phyloP scores from a whole-genome alignment of 176 grass and related monocot species.

The Rhynchospora pubera region DNA sequence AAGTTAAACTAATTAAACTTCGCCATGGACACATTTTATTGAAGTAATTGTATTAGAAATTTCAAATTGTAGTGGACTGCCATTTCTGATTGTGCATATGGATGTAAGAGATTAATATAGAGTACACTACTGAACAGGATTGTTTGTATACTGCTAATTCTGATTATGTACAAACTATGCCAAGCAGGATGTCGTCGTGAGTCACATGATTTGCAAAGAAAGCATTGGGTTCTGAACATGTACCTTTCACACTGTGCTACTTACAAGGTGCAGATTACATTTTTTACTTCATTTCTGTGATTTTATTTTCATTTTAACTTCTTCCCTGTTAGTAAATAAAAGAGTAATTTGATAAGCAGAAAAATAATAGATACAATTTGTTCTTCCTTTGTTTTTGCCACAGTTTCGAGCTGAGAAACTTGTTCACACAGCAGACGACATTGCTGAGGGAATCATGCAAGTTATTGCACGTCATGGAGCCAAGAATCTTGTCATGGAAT shows the following conservation, averaged over 20 bases:
- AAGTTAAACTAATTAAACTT: neutral
- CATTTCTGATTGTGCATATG: too few species aligned
- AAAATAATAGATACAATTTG: neutral
- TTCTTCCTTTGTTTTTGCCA: neutral
- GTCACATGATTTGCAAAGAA: constrained; percentile 30
- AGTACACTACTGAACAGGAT: too few species aligned
- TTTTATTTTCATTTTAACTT: neutral
- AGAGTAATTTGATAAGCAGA: constrained; percentile 33
- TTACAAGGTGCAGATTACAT: neutral
- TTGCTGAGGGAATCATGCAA: constrained; percentile 36
- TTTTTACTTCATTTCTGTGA: neutral
- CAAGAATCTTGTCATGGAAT: constrained; percentile 56
- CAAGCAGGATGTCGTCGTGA: neutral
- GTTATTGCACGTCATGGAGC: constrained; percentile 26
- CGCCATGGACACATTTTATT: too few species aligned
- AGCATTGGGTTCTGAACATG: constrained; percentile 4
- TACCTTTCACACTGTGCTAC: neutral
- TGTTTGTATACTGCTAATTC: too few species aligned
- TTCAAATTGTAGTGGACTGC: too few species aligned
- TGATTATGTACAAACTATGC: neutral
- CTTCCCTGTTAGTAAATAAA: neutral
- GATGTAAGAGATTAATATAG: too few species aligned
- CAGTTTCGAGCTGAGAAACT: constrained; percentile 47
- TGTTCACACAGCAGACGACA: constrained; percentile 30
- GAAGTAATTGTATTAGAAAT: too few species aligned